Percentiles rank a stretch among this genome's conserved stretches.
These are phyloP conservation scores for Colletotrichum truncatum DNA, from an alignment of 2,329 filamentous ascomycete species.

Conservation along the genomic window DNA sequence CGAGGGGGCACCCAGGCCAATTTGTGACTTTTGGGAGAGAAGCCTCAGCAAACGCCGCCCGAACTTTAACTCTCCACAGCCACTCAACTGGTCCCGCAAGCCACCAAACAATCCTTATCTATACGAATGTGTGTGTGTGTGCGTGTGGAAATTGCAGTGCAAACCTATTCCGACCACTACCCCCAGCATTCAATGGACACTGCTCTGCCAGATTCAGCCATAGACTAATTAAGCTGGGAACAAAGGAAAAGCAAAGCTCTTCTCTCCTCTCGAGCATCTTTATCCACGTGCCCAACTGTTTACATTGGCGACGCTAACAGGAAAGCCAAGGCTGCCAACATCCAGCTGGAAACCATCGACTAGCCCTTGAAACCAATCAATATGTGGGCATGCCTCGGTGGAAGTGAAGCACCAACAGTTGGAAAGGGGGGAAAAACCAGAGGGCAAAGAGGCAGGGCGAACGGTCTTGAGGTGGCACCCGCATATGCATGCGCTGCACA, in stretches of 20 bases:
- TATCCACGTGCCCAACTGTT: neutral
- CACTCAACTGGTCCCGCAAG: neutral
- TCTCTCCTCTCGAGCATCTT: neutral
- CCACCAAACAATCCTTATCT: neutral
- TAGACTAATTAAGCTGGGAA: no score
- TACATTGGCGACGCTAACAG: neutral
- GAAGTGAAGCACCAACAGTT: neutral
- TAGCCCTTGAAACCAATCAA: no score
- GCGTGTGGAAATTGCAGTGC: constrained; percentile 17
- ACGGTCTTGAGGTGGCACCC: constrained; percentile 8
- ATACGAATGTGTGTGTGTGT: neutral
- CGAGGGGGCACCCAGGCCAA: neutral
- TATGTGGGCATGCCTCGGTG: no score
- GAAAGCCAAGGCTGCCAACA: constrained; percentile 5
- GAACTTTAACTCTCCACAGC: neutral
- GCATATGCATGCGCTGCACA: constrained; percentile 28
- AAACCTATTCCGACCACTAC: neutral
- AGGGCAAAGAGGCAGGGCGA: neutral
- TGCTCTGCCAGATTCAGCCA: no score
- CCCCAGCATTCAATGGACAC: neutral
- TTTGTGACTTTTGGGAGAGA: no score
- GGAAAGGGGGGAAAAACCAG: neutral
- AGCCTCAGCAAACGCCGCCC: no score
- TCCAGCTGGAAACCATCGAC: neutral
- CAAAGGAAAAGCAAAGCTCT: neutral